Evolutionary conservation across 306 rosid genomes (phyloP).

Genomic region (Medicago ruthenica): DNA sequence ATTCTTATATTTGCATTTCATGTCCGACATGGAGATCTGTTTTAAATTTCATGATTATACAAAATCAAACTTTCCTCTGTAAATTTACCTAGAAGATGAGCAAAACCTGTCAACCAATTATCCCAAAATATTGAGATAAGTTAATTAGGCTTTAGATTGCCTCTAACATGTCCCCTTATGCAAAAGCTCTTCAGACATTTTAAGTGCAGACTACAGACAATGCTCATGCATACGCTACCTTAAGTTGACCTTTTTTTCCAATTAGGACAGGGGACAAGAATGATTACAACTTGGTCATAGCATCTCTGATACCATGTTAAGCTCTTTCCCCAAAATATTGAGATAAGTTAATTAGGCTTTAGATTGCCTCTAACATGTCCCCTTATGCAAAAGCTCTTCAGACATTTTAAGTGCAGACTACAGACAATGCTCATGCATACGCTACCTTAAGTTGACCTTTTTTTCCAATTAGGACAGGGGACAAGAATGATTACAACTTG

Average conservation of each 20-base stretch:
- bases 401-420: background rate
- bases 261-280: background rate
- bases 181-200: constrained; percentile 23
- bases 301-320: background rate
- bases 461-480: background rate
- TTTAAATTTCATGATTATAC: constrained; percentile 1
- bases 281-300: background rate
- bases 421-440: background rate
- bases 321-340: background rate
- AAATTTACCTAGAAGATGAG: constrained; percentile 19
- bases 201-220: background rate
- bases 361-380: background rate
- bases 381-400: constrained; percentile 16
- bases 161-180: background rate
- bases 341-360: background rate
- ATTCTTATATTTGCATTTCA: constrained; percentile 19
- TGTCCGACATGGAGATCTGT: constrained; percentile 8
- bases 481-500: background rate
- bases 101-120: constrained; percentile 10
- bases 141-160: background rate
- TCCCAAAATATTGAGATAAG: background rate
- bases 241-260: background rate
- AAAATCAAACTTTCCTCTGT: background rate
- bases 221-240: background rate
- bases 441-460: constrained; percentile 5